Evolutionary conservation across 371 early-diverging fungal species (phyloP).

Genomic region (Mucor saturninus): DNA sequence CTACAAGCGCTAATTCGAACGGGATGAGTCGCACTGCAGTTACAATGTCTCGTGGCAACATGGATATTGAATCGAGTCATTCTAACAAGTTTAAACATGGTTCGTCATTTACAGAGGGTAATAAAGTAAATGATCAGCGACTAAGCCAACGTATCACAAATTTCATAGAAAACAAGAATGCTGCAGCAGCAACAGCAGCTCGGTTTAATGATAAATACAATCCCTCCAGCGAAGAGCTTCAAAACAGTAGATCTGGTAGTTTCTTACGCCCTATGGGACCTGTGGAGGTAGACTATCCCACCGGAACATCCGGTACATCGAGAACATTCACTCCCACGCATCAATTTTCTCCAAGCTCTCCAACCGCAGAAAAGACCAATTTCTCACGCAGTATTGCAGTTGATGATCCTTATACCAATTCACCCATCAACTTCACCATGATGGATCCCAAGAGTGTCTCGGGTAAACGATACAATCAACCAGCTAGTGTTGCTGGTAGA

Average conservation of each 20-base stretch:
- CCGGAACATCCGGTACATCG: neutral
- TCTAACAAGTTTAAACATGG: slow-evolving; percentile 14
- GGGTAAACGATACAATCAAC: neutral
- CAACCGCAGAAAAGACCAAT: neutral
- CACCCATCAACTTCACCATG: slow-evolving; percentile 41
- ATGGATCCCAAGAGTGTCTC: slow-evolving; percentile 24
- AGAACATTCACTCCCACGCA: slow-evolving; percentile 14
- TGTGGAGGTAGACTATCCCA: slow-evolving; percentile 36
- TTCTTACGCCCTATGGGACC: slow-evolving; percentile 49
- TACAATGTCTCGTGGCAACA: neutral
- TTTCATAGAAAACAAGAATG: slow-evolving; percentile 25
- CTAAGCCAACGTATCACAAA: slow-evolving; percentile 32
- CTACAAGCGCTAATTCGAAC: neutral
- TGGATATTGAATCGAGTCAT: slow-evolving; percentile 15
- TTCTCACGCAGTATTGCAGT: slow-evolving; percentile 28
- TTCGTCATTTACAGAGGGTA: slow-evolving; percentile 11
- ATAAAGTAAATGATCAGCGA: slow-evolving; percentile 15
- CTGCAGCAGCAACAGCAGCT: neutral
- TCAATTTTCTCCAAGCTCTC: neutral
- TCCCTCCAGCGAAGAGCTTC: slow-evolving; percentile 1
- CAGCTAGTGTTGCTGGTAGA: neutral
- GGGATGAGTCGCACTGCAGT: neutral
- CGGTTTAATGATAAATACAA: neutral
- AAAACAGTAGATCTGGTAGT: slow-evolving; percentile 9
- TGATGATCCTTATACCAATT: slow-evolving; percentile 39